Conservation (phyloP, 768 basidiomycete genomes). For the Suillus spraguei region DNA sequence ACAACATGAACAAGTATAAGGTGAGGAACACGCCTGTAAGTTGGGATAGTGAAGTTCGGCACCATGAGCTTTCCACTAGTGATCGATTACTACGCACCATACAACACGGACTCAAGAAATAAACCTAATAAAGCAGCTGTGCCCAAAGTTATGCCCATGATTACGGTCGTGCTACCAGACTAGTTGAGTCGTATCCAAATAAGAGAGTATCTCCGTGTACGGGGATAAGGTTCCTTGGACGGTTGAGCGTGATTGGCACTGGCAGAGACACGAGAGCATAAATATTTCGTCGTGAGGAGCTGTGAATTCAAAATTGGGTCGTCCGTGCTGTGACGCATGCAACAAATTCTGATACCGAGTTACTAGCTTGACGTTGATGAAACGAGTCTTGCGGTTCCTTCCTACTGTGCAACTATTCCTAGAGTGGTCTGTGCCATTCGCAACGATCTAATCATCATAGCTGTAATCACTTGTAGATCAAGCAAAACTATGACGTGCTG, state of each 20-base stretch:
- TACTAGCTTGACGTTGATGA: no score
- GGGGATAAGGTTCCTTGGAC: not conserved
- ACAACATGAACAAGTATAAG: not conserved
- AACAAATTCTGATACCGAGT: not conserved
- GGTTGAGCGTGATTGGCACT: not conserved
- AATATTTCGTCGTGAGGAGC: not conserved
- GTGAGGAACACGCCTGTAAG: constrained; percentile 2
- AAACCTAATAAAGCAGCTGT: not conserved
- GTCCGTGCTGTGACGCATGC: not conserved
- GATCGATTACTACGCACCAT: not conserved
- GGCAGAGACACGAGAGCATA: not conserved
- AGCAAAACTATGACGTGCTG: no score
- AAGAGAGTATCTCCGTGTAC: not conserved
- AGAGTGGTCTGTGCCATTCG: not conserved
- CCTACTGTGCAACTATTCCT: not conserved
- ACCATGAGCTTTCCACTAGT: not conserved
- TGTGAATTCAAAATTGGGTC: not conserved
- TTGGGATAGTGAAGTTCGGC: not conserved
- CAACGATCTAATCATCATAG: no score
- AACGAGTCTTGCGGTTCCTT: no score
- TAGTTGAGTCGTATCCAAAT: not conserved
- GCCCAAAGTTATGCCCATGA: not conserved
- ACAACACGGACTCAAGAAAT: not conserved
- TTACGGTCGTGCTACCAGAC: not conserved
- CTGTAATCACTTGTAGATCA: no score